Evolutionary conservation across 2,329 filamentous ascomycete genomes (phyloP).

Genomic region (Fusarium avenaceum): DNA sequence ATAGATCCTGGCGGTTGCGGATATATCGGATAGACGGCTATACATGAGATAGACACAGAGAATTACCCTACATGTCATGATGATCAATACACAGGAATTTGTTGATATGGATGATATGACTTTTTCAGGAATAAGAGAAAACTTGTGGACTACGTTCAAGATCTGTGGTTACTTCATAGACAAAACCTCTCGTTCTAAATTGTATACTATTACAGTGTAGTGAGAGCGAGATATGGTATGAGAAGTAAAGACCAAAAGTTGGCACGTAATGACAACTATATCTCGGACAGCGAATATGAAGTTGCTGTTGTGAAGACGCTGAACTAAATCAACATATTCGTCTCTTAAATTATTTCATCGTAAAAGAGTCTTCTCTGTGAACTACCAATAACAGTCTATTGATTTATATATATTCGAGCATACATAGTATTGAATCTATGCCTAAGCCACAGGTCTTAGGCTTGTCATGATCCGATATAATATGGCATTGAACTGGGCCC

Average conservation of each 20-base stretch:
- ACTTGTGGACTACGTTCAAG: neutral
- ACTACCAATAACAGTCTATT: neutral
- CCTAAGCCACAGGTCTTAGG: neutral
- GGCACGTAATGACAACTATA: neutral
- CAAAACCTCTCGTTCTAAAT: neutral
- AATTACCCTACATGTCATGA: constrained; percentile 8
- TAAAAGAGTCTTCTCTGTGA: neutral
- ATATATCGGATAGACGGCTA: accelerated
- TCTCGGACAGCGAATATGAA: no score
- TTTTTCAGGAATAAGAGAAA: neutral
- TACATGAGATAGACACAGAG: neutral
- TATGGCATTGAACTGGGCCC: neutral
- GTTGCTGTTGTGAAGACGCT: accelerated
- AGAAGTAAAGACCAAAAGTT: neutral
- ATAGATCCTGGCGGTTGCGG: neutral
- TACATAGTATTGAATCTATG: neutral
- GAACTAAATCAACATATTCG: neutral
- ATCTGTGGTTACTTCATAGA: neutral
- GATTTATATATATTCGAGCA: neutral
- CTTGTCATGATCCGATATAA: neutral
- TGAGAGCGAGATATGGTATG: neutral
- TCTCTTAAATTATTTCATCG: no score
- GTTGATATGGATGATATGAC: neutral
- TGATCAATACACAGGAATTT: no score
- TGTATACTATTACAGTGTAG: neutral